These are phyloP conservation scores for Nidularia pulvinata DNA, from an alignment of 768 basidiomycete genomes.

Conservation along the genomic window DNA sequence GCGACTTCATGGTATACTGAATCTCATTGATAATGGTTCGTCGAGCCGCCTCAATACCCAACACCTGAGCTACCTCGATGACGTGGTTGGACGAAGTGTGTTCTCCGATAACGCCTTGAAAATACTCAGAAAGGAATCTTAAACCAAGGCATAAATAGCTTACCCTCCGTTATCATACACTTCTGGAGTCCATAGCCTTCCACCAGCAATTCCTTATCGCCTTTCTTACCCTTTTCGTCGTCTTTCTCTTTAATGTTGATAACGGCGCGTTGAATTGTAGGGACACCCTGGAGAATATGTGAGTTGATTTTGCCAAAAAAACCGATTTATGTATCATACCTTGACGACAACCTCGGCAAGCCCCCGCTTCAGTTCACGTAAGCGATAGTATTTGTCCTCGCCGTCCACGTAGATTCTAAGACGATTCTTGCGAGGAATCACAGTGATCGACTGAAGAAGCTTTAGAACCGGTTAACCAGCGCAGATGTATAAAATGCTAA, in stretches of 20 bases:
- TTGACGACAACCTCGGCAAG: conserved; percentile 91
- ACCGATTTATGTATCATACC: conserved; percentile 31
- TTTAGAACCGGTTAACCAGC: neutral
- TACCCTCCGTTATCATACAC: conserved; percentile 97
- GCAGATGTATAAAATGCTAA: conserved; percentile 17
- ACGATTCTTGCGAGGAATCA: conserved; percentile 73
- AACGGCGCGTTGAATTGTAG: conserved; percentile 87
- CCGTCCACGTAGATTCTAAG: conserved; percentile 81
- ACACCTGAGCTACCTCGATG: conserved; percentile 91
- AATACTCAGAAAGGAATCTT: neutral
- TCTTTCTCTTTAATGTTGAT: conserved; percentile 95
- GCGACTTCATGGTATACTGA: conserved; percentile 94
- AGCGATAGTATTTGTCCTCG: conserved; percentile 75
- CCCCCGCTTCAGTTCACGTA: conserved; percentile 85
- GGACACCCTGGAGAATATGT: conserved; percentile 61
- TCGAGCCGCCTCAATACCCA: conserved; percentile 98
- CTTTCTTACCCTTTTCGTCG: conserved; percentile 76
- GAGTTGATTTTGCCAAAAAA: neutral
- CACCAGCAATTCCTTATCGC: conserved; percentile 90
- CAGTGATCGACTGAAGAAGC: conserved; percentile 62
- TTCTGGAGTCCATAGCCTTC: conserved; percentile 97
- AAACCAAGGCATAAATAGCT: conserved; percentile 7
- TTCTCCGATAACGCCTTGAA: conserved; percentile 85
- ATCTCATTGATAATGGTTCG: conserved; percentile 96
- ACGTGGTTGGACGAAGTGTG: conserved; percentile 96